These are phyloP conservation scores for Marchantia paleacea DNA, from an alignment of 225 moss, liverwort and hornwort species.

Conservation along the genomic window DNA sequence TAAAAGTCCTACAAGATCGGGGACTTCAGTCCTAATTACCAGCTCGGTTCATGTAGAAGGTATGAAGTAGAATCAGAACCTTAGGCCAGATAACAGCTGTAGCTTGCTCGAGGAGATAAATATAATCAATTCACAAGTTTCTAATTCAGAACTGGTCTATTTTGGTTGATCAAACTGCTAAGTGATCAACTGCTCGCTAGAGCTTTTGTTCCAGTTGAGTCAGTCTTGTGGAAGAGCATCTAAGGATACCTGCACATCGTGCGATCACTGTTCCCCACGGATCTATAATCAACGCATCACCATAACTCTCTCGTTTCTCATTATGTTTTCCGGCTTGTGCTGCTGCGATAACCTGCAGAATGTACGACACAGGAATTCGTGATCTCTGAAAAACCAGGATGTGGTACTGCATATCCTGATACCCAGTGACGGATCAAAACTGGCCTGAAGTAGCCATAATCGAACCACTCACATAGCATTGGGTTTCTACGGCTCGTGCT, in stretches of 20 bases:
- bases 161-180: not conserved
- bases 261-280: slow-evolving; percentile 94
- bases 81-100: not conserved
- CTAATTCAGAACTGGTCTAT: not conserved
- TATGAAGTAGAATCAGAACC: not conserved
- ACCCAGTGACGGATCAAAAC: not conserved
- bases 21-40: not conserved
- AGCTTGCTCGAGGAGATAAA: not conserved
- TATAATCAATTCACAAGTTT: not conserved
- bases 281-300: slow-evolving; percentile 85
- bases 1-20: not conserved
- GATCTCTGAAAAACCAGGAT: not conserved
- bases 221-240: not conserved
- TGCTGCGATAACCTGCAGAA: slow-evolving; percentile 77
- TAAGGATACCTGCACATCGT: slow-evolving; percentile 63
- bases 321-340: slow-evolving; percentile 95
- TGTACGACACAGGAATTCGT: not conserved
- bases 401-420: not conserved
- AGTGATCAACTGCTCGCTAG: not conserved
- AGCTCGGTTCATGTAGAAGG: not conserved
- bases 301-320: slow-evolving; percentile 87
- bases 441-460: not conserved
- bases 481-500: slow-evolving; percentile 88
- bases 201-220: not conserved
- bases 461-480: slow-evolving; percentile 67